Evolutionary conservation across 2,329 filamentous ascomycete genomes (phyloP).

Genomic region (Tolypocladium paradoxum): DNA sequence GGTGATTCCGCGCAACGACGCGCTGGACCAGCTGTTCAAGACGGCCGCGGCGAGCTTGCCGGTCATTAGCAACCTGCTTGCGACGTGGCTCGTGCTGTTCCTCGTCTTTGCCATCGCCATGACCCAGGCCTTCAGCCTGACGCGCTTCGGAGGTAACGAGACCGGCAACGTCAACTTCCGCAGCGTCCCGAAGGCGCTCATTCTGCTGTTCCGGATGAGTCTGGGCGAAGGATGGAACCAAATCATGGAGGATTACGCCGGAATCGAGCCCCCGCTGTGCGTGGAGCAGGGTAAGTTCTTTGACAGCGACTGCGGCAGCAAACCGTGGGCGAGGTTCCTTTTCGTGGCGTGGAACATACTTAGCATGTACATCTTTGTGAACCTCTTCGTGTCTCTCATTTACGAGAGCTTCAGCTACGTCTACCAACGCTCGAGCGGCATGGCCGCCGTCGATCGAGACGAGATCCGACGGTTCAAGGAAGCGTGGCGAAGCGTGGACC

Average conservation of each 20-base stretch:
- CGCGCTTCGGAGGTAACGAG: conserved; percentile 67
- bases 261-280: conserved; percentile 69
- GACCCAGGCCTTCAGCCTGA: conserved; percentile 91
- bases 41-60: conserved; percentile 90
- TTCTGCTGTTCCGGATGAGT: conserved; percentile 86
- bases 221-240: conserved; percentile 94
- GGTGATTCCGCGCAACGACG: conserved; percentile 91
- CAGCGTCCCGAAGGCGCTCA: conserved; percentile 85
- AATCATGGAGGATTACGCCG: conserved; percentile 91
- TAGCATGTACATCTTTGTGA: conserved; percentile 99
- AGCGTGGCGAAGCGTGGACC: conserved; percentile 93
- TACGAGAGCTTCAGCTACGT: conserved; percentile 99
- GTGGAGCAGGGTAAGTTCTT: conserved; percentile 64
- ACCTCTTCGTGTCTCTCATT: conserved; percentile 94
- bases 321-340: conserved; percentile 73
- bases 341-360: conserved; percentile 98
- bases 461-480: conserved; percentile 97
- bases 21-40: conserved; percentile 96
- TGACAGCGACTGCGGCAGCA: conserved; percentile 84
- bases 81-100: conserved; percentile 96
- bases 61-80: conserved; percentile 80
- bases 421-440: conserved; percentile 90
- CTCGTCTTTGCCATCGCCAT: conserved; percentile 92
- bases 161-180: conserved; percentile 81
- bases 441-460: conserved; percentile 80